Base-by-base conservation (phyloP, 306 rosid genomes). In the Vachellia collinsii region DNA sequence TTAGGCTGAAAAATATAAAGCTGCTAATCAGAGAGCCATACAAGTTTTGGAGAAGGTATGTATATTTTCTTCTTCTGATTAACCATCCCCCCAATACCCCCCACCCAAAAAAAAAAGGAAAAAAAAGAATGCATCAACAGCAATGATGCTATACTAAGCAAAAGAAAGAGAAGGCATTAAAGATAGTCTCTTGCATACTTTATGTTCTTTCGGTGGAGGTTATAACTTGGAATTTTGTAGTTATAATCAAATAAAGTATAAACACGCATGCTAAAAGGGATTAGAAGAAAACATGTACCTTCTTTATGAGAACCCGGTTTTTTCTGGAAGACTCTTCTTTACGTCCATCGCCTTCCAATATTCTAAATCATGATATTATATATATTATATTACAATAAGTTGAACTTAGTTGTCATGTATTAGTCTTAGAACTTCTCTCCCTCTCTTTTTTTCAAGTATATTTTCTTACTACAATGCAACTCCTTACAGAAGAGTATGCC, bases 41-140 rank as follows among this genome's bases (percentile, higher is more conserved):
- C 88, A 88, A 81, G 77, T 86, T 82, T 84, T 94, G 76, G 96
- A 92, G 82, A 92, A 90, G 97, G 98, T 92, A 88, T 29, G 77
- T 20, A 44, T 43, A 62, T 20, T 43, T 17, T 19, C 11, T 53
- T 25, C 13, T 56, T 48, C 56, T 22, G 17, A 50, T 79, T 29
- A 37, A 11, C 51, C 76, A 41, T 5, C 5, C 19, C 3, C 19
- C 38, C 13, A n/a, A 59, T 11, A 47, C 46, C 48, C 39, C 6
- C 36, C 6, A 36, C 14, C 51, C 64, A 0, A 12, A 12, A 46
- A 11, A 44, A 44, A 9, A n/a, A n/a, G n/a, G n/a, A 43, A 43
- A 7, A 17, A 62, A 23, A 75, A 43, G 25, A 70, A 29, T 22
- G n/a, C 4, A 19, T 1, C 22, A 47, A 12, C 74, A 11, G 51